A percentile compares a stretch with the other conserved stretches of the same genome.
Conservation (phyloP, 148 eudicot species). For the Vaccinium myrtillus region DNA sequence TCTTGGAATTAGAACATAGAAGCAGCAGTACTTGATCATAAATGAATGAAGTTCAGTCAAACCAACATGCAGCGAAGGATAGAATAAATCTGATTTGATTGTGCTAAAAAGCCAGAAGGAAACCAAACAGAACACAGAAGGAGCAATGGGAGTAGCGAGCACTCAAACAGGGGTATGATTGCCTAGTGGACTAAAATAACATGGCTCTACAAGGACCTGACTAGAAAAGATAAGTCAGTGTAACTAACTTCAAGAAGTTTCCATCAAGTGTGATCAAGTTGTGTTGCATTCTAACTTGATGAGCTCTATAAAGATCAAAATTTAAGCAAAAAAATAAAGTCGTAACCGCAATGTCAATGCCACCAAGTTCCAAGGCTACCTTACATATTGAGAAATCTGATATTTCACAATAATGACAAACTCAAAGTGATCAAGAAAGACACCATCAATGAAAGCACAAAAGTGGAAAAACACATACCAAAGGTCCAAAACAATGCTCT, state of each 20-base stretch:
- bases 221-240: neutral
- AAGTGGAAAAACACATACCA: slow-evolving; percentile 3
- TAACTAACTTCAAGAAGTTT: neutral
- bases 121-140: neutral
- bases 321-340: neutral
- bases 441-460: neutral
- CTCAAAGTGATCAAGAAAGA: slow-evolving; percentile 2
- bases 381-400: neutral
- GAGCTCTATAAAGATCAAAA: slow-evolving; percentile 1
- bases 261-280: neutral
- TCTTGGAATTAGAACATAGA: neutral
- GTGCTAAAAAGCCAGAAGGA: neutral
- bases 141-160: neutral
- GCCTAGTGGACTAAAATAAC: neutral
- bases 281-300: neutral
- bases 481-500: neutral
- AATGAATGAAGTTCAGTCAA: neutral
- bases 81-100: neutral
- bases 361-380: neutral
- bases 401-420: neutral
- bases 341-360: neutral
- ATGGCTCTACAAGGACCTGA: neutral
- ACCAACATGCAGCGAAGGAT: neutral
- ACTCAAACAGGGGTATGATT: neutral
- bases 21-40: slow-evolving; percentile 3